A percentile compares a stretch with the other conserved stretches of the same genome.
phyloP scores from a whole-genome alignment of 345 rosid species.

The Acer negundo region DNA sequence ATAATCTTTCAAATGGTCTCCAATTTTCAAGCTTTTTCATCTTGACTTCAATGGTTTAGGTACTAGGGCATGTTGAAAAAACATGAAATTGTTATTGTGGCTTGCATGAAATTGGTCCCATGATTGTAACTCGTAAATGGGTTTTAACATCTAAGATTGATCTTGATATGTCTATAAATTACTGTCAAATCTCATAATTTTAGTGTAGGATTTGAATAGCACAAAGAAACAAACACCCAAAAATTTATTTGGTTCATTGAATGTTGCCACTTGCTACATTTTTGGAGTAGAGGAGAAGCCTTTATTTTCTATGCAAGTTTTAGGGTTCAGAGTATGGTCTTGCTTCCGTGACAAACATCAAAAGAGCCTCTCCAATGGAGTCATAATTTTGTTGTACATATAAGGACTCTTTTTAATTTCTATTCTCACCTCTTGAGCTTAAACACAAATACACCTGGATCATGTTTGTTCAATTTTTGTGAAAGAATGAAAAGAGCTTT shows the following conservation, averaged over 20 bases:
- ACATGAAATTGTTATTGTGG: not conserved
- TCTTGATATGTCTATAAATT: not conserved
- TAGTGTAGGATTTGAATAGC: not conserved
- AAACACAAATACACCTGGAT: not conserved
- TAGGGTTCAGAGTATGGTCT: not conserved
- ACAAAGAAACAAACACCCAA: not conserved
- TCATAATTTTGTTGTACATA: not conserved
- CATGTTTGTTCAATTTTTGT: not conserved
- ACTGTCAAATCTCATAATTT: not conserved
- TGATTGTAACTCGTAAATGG: not conserved
- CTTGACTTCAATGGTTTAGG: not conserved
- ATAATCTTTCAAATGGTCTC: not conserved
- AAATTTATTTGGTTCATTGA: not conserved
- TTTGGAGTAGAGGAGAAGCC: no score
- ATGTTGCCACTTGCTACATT: not conserved
- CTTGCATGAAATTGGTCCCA: not conserved
- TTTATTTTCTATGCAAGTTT: not conserved
- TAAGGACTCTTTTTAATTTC: not conserved
- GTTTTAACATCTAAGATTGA: no score
- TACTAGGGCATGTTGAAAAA: not conserved
- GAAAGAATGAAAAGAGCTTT: not conserved
- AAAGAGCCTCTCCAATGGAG: not conserved
- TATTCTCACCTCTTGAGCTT: not conserved
- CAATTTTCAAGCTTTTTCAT: not conserved
- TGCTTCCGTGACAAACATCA: not conserved